phyloP scores from a whole-genome alignment of 306 rosid species.

The Oemleria cerasiformis region DNA sequence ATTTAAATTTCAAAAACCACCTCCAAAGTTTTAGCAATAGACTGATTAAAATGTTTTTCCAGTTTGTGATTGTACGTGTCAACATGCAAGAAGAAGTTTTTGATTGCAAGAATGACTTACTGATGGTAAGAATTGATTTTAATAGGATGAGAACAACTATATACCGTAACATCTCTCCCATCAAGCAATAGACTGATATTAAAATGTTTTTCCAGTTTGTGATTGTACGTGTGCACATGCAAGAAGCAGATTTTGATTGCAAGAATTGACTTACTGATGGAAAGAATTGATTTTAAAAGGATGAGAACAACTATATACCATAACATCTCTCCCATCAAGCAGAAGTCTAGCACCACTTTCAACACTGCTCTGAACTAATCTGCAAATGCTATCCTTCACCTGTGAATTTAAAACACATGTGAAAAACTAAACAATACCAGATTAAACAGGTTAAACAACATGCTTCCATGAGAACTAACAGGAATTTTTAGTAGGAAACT shows the following conservation, averaged over 20 bases:
- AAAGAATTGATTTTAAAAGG: slow-evolving; percentile 1
- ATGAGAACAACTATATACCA: slow-evolving; percentile 38
- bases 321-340: slow-evolving; percentile 60
- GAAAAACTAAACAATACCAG: slow-evolving; percentile 1
- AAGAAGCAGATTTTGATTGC: no score
- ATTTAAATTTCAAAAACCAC: neutral
- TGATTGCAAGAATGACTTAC: slow-evolving; percentile 5
- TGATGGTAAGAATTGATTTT: neutral
- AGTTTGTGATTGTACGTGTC: neutral
- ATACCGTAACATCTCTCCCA: slow-evolving; percentile 60
- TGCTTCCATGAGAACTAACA: slow-evolving; percentile 2
- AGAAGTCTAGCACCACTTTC: slow-evolving; percentile 65
- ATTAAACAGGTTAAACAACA: slow-evolving; percentile 12
- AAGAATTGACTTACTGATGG: no score
- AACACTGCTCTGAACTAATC: slow-evolving; percentile 50
- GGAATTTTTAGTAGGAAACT: neutral
- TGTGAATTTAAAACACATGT: slow-evolving; percentile 27
- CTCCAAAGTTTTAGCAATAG: slow-evolving; percentile 1
- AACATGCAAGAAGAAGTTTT: neutral
- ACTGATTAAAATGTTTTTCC: neutral
- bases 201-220: no score
- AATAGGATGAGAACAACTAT: slow-evolving; percentile 16
- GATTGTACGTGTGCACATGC: no score
- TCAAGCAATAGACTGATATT: slow-evolving; percentile 49
- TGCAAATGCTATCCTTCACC: slow-evolving; percentile 56